Evolutionary conservation across 2,329 filamentous ascomycete species (phyloP).

Genomic region (Fonsecaea monophora): DNA sequence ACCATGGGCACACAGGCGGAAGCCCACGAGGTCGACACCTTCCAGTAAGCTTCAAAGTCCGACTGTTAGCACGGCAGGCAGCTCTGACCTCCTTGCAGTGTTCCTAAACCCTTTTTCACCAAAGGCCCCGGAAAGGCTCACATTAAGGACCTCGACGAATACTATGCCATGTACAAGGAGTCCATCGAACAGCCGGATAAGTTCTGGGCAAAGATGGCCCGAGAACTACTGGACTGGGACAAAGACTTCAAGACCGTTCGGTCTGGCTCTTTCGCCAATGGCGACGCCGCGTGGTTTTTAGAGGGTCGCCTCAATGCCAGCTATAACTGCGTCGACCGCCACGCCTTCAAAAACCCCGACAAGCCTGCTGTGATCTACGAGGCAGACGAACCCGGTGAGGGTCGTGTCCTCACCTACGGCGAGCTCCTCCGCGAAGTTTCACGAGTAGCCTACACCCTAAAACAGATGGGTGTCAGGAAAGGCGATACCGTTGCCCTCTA

Average conservation of each 20-base stretch:
- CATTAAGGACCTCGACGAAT: constrained; percentile 65
- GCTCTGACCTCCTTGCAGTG: constrained; percentile 43
- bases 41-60: constrained; percentile 47
- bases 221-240: constrained; percentile 89
- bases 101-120: constrained; percentile 62
- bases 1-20: constrained; percentile 44
- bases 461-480: constrained; percentile 95
- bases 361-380: constrained; percentile 98
- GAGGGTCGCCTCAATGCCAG: constrained; percentile 94
- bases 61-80: not conserved
- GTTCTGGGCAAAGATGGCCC: constrained; percentile 87
- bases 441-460: constrained; percentile 83
- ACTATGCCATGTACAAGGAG: constrained; percentile 72
- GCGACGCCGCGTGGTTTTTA: constrained; percentile 92
- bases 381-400: constrained; percentile 86
- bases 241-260: constrained; percentile 90
- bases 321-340: constrained; percentile 96
- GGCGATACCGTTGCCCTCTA: constrained; percentile 97
- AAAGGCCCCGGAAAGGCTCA: constrained; percentile 69
- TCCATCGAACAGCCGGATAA: constrained; percentile 87
- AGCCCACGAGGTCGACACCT: constrained; percentile 57
- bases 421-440: constrained; percentile 94
- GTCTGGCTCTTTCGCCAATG: constrained; percentile 74
- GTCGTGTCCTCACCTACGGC: constrained; percentile 88
- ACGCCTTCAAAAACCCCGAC: constrained; percentile 92